Conservation (phyloP, 1,284 basidiomycete species). For the Kwoniella shivajii region DNA sequence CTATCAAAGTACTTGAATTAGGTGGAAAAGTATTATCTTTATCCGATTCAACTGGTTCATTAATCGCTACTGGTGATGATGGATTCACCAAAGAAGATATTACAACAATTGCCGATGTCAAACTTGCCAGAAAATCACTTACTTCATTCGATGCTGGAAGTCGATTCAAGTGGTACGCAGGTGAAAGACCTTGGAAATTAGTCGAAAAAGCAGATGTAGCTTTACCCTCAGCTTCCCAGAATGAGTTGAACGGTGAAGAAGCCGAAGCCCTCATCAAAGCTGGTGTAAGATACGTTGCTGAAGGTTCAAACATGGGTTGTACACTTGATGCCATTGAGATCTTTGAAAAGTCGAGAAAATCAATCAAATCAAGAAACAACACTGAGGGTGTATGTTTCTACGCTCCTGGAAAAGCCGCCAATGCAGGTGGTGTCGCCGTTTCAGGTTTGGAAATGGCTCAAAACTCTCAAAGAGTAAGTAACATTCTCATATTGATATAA, state of each 20-base stretch:
- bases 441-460: slow-evolving; percentile 74
- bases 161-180: slow-evolving; percentile 68
- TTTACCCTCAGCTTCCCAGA: slow-evolving; percentile 75
- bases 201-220: slow-evolving; percentile 69
- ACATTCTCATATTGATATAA: background rate
- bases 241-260: slow-evolving; percentile 70
- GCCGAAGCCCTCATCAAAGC: slow-evolving; percentile 70
- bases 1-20: slow-evolving; percentile 76
- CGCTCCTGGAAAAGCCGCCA: slow-evolving; percentile 72
- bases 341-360: slow-evolving; percentile 67
- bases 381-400: slow-evolving; percentile 61
- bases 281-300: slow-evolving; percentile 72
- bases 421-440: slow-evolving; percentile 68
- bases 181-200: slow-evolving; percentile 74
- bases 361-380: slow-evolving; percentile 54
- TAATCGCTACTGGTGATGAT: slow-evolving; percentile 61
- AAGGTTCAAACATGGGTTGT: slow-evolving; percentile 76
- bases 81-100: slow-evolving; percentile 67
- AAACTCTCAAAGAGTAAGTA: slow-evolving; percentile 67
- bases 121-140: slow-evolving; percentile 66
- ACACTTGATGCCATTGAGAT: slow-evolving; percentile 73
- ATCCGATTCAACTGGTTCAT: slow-evolving; percentile 73
- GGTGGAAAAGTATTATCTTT: slow-evolving; percentile 74
- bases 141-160: slow-evolving; percentile 58
- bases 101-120: slow-evolving; percentile 63